Base-by-base conservation (phyloP, 2,329 filamentous ascomycete genomes). In the Metarhizium guizhouense region DNA sequence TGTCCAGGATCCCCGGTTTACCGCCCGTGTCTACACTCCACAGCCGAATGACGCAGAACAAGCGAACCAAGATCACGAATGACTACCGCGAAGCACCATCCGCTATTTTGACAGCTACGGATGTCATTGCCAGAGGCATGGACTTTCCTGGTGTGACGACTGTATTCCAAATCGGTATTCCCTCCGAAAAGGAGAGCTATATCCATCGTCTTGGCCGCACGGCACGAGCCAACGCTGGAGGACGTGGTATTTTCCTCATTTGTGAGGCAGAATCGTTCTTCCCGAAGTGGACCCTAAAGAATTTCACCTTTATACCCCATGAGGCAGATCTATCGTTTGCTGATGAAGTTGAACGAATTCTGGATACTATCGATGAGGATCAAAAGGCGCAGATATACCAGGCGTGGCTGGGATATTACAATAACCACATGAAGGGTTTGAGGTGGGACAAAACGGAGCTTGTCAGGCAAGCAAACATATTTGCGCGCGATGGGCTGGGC, bases 101-200 rank as follows among this genome's bases (percentile, higher is more conserved):
- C 14, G 74, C 73, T 42, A 76, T 88, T 52, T 74, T 88, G 47
- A 79, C 87, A 54, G 86, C 86, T 3, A 87, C 85, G 0, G 86
- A 89, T 63, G 84, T 89, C 42, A 82, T 86, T 29, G 85, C 85
- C 11, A 82, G 85, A 60, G 85, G 85, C 61, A 87, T 89, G 82
- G 85, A 88, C 63, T 87, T 87, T 66, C 85, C 85, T 0, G 76
- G 79, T n/a, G 83, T 87, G 42, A 85, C 82, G 16, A 81, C 84
- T 58, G 83, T 87, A 54, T 78, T 87, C 62, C 84, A 87, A 65
- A 70, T 83, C 18, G 83, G 84, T 54, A 67, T 83, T 4, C 82
- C 84, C 10, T 70, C 74, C 4, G 78, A 80, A 61, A 78, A 79
- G 59, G 81, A 86, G 65, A 79, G 81, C 51, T 87, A 87, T 70